Base-by-base conservation (phyloP, 371 early-diverging fungal genomes). In the Nosema granulosis region DNA sequence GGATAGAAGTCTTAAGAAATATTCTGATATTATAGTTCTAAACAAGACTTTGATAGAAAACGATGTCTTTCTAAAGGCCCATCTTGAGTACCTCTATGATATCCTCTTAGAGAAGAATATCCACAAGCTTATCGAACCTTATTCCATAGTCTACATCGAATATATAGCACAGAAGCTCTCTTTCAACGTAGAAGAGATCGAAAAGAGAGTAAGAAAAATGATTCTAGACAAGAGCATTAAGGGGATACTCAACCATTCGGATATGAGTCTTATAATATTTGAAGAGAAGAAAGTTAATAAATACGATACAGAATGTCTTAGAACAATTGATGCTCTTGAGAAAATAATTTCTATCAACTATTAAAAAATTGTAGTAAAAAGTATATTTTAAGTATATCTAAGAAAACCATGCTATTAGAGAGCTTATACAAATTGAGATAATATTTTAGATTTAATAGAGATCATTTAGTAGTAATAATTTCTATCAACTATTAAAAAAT, bases 101-200 rank as follows among this genome's bases (percentile, higher is more conserved):
- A 66, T 61, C 26, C 70, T 86, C 16, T 76, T 86, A n/a, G 85
- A 85, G 20, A 61, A 75, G 13, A 86, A 86, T 72, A 86, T 86
- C 63, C 32, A 84, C 3, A 86, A 86, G 68, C 83, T 86, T 26
- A 77, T 86, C 43, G 86, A 86, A 62, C 83, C 86, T 28, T 86
- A 85, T 75, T 83, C 84, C 16, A 84, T 75, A 50, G 73, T 86
- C 57, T 74, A 68, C 58, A 78, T 86, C 37, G 56, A 67, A 22
- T 81, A 77, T 78, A 84, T 86, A 43, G 71, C 78, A 32, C 37
- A 80, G 6, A 58, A 75, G 28, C 51, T 86, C 12, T 43, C 57
- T 32, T 80, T 84, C 71, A 71, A 69, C 4, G 52, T 63, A 16
- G 71, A 75, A n/a, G 58, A 76, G 4, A 82, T 85, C 57, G 86